Conservation (phyloP, 177 flowering plant genomes). For the Vitis hybrid region DNA sequence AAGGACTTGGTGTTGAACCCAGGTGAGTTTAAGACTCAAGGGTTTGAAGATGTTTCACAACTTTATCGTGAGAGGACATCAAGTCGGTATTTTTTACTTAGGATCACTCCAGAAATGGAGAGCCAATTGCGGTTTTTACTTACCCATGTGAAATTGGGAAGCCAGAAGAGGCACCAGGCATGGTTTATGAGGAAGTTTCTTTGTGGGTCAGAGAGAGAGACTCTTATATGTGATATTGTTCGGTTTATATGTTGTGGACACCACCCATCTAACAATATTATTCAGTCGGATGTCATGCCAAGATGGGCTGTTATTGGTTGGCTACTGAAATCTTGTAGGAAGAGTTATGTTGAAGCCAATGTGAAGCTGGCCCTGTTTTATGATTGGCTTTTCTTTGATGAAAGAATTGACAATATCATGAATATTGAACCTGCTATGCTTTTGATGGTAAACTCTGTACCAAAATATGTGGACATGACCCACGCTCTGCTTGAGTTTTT, state of each 20-base stretch:
- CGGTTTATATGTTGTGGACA: slow-evolving; percentile 87
- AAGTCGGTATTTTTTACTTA: slow-evolving; percentile 57
- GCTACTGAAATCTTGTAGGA: slow-evolving; percentile 62
- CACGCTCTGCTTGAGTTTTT: slow-evolving; percentile 71
- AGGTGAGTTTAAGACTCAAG: slow-evolving; percentile 33
- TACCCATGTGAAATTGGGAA: slow-evolving; percentile 70
- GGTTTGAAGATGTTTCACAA: slow-evolving; percentile 61
- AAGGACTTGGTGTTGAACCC: slow-evolving; percentile 63
- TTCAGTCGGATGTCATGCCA: slow-evolving; percentile 68
- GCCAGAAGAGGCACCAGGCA: slow-evolving; percentile 65
- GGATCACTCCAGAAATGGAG: slow-evolving; percentile 86
- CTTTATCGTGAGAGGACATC: slow-evolving; percentile 60
- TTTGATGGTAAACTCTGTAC: slow-evolving; percentile 74
- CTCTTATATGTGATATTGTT: slow-evolving; percentile 65
- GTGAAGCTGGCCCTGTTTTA: slow-evolving; percentile 78
- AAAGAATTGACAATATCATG: slow-evolving; percentile 67
- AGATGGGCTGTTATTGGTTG: slow-evolving; percentile 98
- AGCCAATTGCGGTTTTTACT: slow-evolving; percentile 77
- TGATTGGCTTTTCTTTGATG: slow-evolving; percentile 92
- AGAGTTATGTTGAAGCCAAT: slow-evolving; percentile 55
- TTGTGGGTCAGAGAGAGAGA: slow-evolving; percentile 46
- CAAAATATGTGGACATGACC: slow-evolving; percentile 64
- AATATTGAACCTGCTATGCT: slow-evolving; percentile 86
- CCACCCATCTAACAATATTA: slow-evolving; percentile 77
- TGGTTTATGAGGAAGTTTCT: slow-evolving; percentile 85